A percentile compares a stretch with the other conserved stretches of the same genome.
These are phyloP conservation scores for Sporothrix luriei DNA, from an alignment of 2,329 filamentous ascomycete species.

Conservation along the genomic window DNA sequence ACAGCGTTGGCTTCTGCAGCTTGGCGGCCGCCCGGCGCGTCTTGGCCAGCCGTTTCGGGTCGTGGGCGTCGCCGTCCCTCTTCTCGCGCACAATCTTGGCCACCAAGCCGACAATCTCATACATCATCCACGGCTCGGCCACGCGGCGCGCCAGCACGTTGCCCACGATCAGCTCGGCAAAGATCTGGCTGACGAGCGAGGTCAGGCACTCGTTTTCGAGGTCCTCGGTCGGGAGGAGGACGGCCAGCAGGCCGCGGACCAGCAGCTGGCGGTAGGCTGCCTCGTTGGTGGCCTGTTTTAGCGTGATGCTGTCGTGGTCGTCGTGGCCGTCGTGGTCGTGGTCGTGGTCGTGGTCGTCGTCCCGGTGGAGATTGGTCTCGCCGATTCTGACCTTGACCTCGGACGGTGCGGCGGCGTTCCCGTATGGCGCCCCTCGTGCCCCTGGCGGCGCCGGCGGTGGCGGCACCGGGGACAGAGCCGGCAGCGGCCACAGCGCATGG, in stretches of 20 bases:
- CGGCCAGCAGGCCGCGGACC: conserved; percentile 76
- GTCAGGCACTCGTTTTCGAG: conserved; percentile 84
- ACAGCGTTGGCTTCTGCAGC: conserved; percentile 3
- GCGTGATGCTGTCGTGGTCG: conserved; percentile 48
- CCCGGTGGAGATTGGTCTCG: conserved; percentile 35
- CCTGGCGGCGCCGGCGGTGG: no score
- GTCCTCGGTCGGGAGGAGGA: conserved; percentile 90
- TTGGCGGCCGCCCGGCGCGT: not conserved
- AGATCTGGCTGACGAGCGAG: conserved; percentile 79
- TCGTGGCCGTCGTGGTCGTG: no score
- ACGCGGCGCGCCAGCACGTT: conserved; percentile 77
- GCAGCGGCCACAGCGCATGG: conserved; percentile 80
- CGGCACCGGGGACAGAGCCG: conserved; percentile 77
- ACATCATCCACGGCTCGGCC: conserved; percentile 86
- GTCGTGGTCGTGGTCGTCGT: conserved; percentile 55
- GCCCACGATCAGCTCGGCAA: conserved; percentile 87
- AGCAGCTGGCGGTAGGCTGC: conserved; percentile 82
- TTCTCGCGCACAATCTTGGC: conserved; percentile 48
- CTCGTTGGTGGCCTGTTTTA: conserved; percentile 75
- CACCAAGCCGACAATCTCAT: conserved; percentile 77
- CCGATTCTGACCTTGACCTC: not conserved
- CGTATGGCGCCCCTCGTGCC: no score
- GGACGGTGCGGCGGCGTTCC: not conserved
- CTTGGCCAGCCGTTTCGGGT: not conserved
- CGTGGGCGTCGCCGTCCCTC: conserved; percentile 28